phyloP scores from a whole-genome alignment of 1,284 basidiomycete genomes.

The Malassezia nana region DNA sequence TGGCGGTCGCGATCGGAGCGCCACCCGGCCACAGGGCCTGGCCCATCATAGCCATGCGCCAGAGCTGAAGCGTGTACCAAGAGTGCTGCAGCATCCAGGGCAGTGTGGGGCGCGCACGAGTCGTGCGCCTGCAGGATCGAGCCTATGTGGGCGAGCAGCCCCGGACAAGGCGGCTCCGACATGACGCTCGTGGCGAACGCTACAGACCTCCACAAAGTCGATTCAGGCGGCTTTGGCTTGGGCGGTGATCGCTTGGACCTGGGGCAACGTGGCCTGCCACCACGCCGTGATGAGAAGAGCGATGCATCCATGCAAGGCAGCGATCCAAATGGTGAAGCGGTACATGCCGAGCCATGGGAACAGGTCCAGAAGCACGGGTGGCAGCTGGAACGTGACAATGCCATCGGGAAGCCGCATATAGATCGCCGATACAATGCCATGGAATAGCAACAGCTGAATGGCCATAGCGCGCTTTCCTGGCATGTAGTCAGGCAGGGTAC shows the following conservation, averaged over 20 bases:
- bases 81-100: slow-evolving; percentile 1
- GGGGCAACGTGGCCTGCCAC: slow-evolving; percentile 19
- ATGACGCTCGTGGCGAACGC: not conserved
- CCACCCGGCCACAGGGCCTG: not conserved
- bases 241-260: slow-evolving; percentile 4
- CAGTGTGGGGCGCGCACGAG: not conserved
- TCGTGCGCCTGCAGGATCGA: not conserved
- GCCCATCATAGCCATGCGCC: not conserved
- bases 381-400: slow-evolving; percentile 65
- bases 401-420: slow-evolving; percentile 62
- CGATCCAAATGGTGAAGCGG: slow-evolving; percentile 14
- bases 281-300: slow-evolving; percentile 22
- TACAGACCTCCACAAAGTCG: not conserved
- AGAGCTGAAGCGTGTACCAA: not conserved
- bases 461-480: slow-evolving; percentile 73
- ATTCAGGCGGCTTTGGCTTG: slow-evolving; percentile 3
- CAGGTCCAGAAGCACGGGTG: slow-evolving; percentile 55
- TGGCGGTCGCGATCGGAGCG: slow-evolving; percentile 1
- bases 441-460: slow-evolving; percentile 65
- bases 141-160: not conserved
- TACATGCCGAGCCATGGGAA: slow-evolving; percentile 12
- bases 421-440: slow-evolving; percentile 62
- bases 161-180: not conserved
- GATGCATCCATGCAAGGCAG: slow-evolving; percentile 23
- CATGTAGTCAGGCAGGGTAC: slow-evolving; percentile 57